Conservation (phyloP, 2,329 filamentous ascomycete genomes). For the Colletotrichum sp. region DNA sequence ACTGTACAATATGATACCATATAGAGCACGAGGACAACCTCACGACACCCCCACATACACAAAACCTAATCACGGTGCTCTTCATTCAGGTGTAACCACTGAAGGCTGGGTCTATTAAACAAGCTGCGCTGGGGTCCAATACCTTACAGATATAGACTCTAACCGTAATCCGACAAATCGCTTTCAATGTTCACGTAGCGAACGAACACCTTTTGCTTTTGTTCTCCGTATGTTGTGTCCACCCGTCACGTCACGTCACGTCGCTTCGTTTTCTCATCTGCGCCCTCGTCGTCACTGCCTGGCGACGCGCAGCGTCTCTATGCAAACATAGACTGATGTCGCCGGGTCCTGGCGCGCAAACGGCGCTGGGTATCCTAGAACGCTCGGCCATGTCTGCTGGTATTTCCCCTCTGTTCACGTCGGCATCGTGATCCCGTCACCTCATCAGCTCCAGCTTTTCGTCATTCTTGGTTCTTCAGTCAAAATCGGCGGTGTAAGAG, state of each 20-base stretch:
- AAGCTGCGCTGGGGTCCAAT: background rate
- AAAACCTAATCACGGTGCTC: background rate
- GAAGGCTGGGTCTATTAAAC: conserved; percentile 19
- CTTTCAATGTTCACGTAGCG: conserved; percentile 9
- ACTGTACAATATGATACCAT: conserved; percentile 22
- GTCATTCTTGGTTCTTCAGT: conserved; percentile 46
- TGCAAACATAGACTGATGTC: background rate
- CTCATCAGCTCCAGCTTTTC: background rate
- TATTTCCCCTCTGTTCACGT: background rate
- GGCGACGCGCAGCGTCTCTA: background rate
- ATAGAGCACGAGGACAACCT: conserved; percentile 15
- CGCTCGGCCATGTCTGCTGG: background rate
- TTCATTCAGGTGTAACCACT: background rate
- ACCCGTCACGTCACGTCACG: background rate
- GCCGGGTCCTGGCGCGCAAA: background rate
- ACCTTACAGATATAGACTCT: conserved; percentile 6
- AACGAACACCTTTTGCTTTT: conserved; percentile 8
- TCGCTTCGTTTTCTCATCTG: background rate
- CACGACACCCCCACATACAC: background rate
- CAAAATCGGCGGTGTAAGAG: conserved; percentile 94
- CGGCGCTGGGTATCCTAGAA: background rate
- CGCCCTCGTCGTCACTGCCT: background rate
- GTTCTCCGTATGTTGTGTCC: conserved; percentile 1
- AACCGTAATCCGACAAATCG: background rate
- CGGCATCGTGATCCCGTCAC: background rate